Conservation (phyloP, 202 grass and related monocot genomes). For the Eragrostis tef region DNA sequence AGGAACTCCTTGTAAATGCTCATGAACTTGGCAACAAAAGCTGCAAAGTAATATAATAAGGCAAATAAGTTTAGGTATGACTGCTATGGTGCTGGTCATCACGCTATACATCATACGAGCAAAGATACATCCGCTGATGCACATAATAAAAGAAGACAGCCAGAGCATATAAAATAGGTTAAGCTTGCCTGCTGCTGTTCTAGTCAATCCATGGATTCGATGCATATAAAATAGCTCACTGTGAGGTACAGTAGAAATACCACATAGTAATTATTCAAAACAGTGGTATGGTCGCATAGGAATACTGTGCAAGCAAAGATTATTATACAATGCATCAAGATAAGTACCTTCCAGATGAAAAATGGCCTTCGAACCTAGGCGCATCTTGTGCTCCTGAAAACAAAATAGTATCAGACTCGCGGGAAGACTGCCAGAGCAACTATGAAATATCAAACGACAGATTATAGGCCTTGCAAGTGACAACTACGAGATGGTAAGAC, state of each 20-base stretch:
- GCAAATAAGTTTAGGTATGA: background rate
- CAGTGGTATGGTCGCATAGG: background rate
- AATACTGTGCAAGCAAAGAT: background rate
- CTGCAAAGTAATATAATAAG: conserved; percentile 43
- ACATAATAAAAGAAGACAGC: background rate
- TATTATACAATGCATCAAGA: background rate
- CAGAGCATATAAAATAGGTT: background rate
- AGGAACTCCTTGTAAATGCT: conserved; percentile 98
- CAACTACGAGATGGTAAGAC: background rate
- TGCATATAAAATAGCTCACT: background rate
- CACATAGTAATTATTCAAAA: background rate
- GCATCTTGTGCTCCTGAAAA: conserved; percentile 97
- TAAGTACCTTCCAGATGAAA: conserved; percentile 94
- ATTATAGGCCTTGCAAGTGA: conserved; percentile 16
- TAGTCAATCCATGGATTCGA: too few relatives aligned
- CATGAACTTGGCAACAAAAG: conserved; percentile 99
- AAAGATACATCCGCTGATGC: background rate
- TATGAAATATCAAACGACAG: conserved; percentile 1
- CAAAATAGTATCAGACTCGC: background rate
- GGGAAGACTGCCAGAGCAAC: background rate
- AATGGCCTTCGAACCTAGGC: conserved; percentile 88
- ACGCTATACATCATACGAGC: too few relatives aligned
- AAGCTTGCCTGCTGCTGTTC: too few relatives aligned
- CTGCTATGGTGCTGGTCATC: background rate
- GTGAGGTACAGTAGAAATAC: background rate